phyloP scores from a whole-genome alignment of 805 yeast species.

The Yamadazyma philogaea region DNA sequence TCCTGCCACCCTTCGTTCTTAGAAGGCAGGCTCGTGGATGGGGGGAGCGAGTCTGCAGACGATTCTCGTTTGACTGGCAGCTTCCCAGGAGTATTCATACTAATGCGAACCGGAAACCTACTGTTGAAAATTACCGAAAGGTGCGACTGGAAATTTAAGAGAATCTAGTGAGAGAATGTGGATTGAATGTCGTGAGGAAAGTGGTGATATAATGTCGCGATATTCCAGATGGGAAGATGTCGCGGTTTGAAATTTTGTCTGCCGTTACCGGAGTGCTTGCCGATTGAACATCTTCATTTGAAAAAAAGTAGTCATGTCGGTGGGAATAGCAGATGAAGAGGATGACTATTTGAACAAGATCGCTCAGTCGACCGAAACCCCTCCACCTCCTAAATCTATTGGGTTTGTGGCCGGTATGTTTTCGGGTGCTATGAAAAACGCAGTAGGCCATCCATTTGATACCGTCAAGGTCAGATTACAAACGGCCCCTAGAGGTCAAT shows the following conservation, averaged over 20 bases:
- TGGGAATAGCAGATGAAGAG: conserved; percentile 26
- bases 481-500: conserved; percentile 55
- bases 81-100: not conserved
- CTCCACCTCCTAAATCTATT: conserved; percentile 50
- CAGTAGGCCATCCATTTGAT: conserved; percentile 92
- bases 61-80: conserved; percentile 1
- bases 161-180: not conserved
- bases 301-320: conserved; percentile 17
- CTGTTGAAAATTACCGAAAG: not conserved
- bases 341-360: conserved; percentile 19
- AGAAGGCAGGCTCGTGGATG: not conserved
- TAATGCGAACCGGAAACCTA: not conserved
- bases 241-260: not conserved
- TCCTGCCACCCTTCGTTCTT: conserved; percentile 39
- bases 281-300: not conserved
- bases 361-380: conserved; percentile 10
- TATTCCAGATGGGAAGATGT: not conserved
- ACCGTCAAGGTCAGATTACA: conserved; percentile 86
- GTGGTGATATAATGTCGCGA: not conserved
- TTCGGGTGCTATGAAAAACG: conserved; percentile 82
- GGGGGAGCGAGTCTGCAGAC: conserved; percentile 2
- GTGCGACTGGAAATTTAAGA: not conserved
- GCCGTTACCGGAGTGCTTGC: conserved; percentile 1
- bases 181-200: not conserved
- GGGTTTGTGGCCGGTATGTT: conserved; percentile 90